Evolutionary conservation across 1,284 basidiomycete species (phyloP).

Genomic region (Tilletia walkeri): DNA sequence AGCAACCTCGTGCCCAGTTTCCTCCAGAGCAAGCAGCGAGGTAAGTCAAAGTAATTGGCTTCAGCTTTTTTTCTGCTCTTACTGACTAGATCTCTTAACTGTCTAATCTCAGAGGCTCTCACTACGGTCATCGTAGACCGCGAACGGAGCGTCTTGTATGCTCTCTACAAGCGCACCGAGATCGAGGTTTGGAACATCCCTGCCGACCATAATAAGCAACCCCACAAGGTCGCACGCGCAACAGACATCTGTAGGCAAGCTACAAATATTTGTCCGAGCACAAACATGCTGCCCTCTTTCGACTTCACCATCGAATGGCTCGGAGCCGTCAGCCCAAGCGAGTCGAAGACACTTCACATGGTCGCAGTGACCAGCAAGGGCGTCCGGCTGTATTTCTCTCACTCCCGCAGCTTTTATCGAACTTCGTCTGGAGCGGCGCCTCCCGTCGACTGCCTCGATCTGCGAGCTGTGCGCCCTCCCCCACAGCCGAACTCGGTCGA

Average conservation of each 20-base stretch:
- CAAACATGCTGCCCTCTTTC: constrained; percentile 33
- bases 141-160: constrained; percentile 45
- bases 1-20: constrained; percentile 53
- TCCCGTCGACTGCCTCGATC: constrained; percentile 23
- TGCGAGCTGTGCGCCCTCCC: constrained; percentile 22
- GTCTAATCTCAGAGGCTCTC: constrained; percentile 65
- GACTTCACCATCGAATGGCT: constrained; percentile 46
- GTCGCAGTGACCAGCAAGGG: constrained; percentile 52
- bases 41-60: constrained; percentile 60
- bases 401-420: constrained; percentile 42
- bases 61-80: too few species aligned
- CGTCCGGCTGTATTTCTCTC: constrained; percentile 51
- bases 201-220: constrained; percentile 36
- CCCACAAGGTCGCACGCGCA: constrained; percentile 44
- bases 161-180: constrained; percentile 43
- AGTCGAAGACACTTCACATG: constrained; percentile 29
- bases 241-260: constrained; percentile 48
- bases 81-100: constrained; percentile 30
- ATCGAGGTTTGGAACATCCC: constrained; percentile 51
- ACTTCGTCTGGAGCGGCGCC: constrained; percentile 33
- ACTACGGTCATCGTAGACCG: constrained; percentile 44
- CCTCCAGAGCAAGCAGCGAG: constrained; percentile 60
- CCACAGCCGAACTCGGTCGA: constrained; percentile 23
- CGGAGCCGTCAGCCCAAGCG: constrained; percentile 36
- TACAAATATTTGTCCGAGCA: constrained; percentile 36